A percentile compares a stretch with the other conserved stretches of the same genome.
Conservation (phyloP, 345 rosid genomes). For the Camelina laxa region DNA sequence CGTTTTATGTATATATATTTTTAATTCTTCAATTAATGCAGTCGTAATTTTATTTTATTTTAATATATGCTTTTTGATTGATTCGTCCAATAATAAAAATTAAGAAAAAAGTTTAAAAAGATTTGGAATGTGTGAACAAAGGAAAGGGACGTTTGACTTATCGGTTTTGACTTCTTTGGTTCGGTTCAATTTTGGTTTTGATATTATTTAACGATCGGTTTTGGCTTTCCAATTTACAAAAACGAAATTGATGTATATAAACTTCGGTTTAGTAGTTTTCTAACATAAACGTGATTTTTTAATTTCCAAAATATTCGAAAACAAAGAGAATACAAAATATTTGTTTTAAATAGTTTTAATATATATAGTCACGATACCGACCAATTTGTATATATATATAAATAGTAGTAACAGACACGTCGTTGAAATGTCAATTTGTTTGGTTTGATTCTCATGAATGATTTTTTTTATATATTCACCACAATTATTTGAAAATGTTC, state of each 20-base stretch:
- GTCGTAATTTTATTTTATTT: neutral
- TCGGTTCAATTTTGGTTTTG: neutral
- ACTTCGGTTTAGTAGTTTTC: neutral
- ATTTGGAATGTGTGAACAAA: constrained; percentile 37
- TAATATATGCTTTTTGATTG: neutral
- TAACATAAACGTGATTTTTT: too few relatives aligned
- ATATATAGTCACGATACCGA: neutral
- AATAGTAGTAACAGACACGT: neutral
- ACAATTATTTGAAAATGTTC: neutral
- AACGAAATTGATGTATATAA: neutral
- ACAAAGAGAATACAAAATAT: too few relatives aligned
- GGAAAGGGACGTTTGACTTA: constrained; percentile 34
- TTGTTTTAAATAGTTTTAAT: neutral
- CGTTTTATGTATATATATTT: constrained; percentile 7
- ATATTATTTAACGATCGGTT: neutral
- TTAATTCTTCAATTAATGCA: constrained; percentile 36
- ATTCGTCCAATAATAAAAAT: constrained; percentile 15
- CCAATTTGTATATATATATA: neutral
- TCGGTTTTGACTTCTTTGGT: constrained; percentile 5
- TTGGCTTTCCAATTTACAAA: neutral
- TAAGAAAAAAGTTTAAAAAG: constrained; percentile 9
- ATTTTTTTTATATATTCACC: neutral
- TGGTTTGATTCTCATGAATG: neutral
- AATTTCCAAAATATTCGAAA: too few relatives aligned
- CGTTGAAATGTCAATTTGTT: constrained; percentile 5